Evolutionary conservation across 1,284 basidiomycete species (phyloP).

Genomic region (Tilletia walkeri): DNA sequence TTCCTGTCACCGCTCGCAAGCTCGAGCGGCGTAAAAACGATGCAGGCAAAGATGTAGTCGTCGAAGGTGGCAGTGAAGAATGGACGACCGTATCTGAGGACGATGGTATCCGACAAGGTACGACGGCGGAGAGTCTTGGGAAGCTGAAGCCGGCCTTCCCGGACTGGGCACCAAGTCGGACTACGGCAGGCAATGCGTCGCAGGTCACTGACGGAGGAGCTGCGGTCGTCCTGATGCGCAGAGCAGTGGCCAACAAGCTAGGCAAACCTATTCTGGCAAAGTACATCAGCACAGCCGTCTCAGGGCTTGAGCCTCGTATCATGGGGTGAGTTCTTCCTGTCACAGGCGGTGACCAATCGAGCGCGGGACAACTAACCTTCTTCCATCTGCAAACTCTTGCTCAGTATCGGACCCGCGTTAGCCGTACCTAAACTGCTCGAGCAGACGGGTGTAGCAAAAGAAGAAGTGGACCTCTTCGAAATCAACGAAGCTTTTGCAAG

Average conservation of each 20-base stretch:
- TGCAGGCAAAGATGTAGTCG: slow-evolving; percentile 28
- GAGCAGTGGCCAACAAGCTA: slow-evolving; percentile 44
- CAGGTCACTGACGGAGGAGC: slow-evolving; percentile 53
- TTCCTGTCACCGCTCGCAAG: slow-evolving; percentile 45
- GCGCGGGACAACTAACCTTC: not conserved
- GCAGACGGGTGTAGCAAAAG: slow-evolving; percentile 37
- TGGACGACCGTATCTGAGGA: slow-evolving; percentile 6
- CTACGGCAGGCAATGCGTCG: slow-evolving; percentile 50
- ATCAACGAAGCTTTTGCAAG: slow-evolving; percentile 55
- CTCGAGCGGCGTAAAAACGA: slow-evolving; percentile 25
- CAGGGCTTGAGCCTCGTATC: slow-evolving; percentile 50
- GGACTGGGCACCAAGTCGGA: slow-evolving; percentile 31
- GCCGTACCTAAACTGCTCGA: slow-evolving; percentile 47
- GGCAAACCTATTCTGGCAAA: slow-evolving; percentile 50
- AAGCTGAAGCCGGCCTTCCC: slow-evolving; percentile 52
- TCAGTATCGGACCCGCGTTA: slow-evolving; percentile 46
- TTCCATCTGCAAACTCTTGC: not conserved
- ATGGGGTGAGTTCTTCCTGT: slow-evolving; percentile 33
- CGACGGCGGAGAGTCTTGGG: slow-evolving; percentile 28
- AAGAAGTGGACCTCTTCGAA: slow-evolving; percentile 53
- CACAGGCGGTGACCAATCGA: not conserved
- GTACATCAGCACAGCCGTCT: slow-evolving; percentile 45
- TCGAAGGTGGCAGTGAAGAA: not conserved
- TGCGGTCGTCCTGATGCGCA: slow-evolving; percentile 45
- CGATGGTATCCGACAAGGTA: slow-evolving; percentile 22